Percentiles rank a stretch among this genome's conserved stretches.
These are phyloP conservation scores for Saturnispora mendoncae DNA, from an alignment of 805 yeast species.

Conservation along the genomic window DNA sequence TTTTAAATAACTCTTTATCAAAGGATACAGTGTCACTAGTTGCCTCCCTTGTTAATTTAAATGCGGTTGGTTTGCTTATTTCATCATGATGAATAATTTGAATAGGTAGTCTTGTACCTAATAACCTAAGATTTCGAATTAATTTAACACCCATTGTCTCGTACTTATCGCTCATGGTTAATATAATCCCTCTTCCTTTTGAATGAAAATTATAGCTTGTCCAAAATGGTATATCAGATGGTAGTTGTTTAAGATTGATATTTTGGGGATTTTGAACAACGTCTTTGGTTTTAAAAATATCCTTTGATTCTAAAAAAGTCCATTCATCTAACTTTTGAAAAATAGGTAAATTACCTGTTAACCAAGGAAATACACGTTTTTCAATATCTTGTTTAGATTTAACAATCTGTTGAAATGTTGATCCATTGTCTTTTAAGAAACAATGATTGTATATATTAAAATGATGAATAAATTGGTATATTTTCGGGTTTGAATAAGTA, in stretches of 20 bases:
- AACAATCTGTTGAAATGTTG: neutral
- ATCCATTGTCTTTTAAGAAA: conserved; percentile 3
- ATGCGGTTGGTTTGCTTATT: conserved; percentile 27
- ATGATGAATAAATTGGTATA: conserved; percentile 8
- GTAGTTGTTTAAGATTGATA: neutral
- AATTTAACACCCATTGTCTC: conserved; percentile 36
- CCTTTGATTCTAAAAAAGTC: conserved; percentile 12
- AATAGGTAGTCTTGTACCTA: conserved; percentile 41
- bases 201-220: conserved; percentile 16
- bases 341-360: conserved; percentile 26
- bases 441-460: conserved; percentile 12
- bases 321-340: conserved; percentile 26
- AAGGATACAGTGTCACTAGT: conserved; percentile 16
- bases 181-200: conserved; percentile 44
- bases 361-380: conserved; percentile 30
- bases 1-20: neutral
- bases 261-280: too few species aligned
- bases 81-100: conserved; percentile 38
- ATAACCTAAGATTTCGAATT: conserved; percentile 39
- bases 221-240: conserved; percentile 17
- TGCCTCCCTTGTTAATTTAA: conserved; percentile 27
- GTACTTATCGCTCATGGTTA: conserved; percentile 39
- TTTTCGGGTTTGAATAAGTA: conserved; percentile 21
- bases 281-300: conserved; percentile 15
- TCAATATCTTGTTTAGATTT: conserved; percentile 19